These are phyloP conservation scores for Rubroshorea leprosula DNA, from an alignment of 345 rosid genomes.

Conservation along the genomic window DNA sequence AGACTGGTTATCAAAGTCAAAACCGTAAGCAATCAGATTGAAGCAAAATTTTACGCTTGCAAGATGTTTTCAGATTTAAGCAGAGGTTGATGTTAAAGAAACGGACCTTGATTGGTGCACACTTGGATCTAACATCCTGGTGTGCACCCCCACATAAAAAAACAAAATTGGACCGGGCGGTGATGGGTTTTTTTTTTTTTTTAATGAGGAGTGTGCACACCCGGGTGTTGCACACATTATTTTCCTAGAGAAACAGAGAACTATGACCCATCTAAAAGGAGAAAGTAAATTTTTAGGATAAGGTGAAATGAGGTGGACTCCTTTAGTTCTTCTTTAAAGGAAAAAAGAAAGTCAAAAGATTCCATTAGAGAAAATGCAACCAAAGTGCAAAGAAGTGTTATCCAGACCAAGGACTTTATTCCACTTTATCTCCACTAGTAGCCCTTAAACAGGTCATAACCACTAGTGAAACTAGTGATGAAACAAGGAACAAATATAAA, in stretches of 20 bases:
- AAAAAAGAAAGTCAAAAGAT: background rate
- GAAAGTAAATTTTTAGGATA: background rate
- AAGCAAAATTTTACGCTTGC: background rate
- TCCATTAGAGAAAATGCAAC: too few species aligned
- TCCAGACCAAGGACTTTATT: too few species aligned
- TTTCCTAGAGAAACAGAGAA: background rate
- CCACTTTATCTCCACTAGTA: background rate
- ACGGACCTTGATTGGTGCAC: too few species aligned
- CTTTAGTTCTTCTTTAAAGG: background rate
- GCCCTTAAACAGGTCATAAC: background rate
- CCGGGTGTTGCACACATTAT: too few species aligned
- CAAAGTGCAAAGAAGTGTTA: too few species aligned
- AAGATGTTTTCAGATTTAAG: background rate
- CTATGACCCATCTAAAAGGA: background rate
- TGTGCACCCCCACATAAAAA: too few species aligned
- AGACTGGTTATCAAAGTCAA: conserved; percentile 4
- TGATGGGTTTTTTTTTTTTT: too few species aligned
- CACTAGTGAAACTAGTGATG: background rate
- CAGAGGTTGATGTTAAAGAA: background rate
- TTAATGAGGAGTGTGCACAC: too few species aligned
- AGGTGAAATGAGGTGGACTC: background rate
- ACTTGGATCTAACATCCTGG: too few species aligned
- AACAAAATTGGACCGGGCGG: too few species aligned
- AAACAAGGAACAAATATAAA: background rate
- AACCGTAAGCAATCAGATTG: background rate